Percentiles rank a stretch among this genome's conserved stretches.
Conservation (phyloP, 306 rosid genomes). For the Alnus glutinosa region DNA sequence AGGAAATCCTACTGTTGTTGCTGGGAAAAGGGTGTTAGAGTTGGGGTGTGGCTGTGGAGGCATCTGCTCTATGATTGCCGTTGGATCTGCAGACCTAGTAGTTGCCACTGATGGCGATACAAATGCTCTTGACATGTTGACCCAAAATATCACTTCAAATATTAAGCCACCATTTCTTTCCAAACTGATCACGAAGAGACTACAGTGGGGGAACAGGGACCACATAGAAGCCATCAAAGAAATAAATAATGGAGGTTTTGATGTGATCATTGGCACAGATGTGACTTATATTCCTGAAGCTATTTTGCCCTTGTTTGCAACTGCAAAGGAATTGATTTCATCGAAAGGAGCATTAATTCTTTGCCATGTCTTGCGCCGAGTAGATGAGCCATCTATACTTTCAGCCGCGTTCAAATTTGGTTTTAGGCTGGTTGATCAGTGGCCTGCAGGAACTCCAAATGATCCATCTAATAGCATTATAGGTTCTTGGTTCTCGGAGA, state of each 20-base stretch:
- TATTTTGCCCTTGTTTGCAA: slow-evolving; percentile 72
- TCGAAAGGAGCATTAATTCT: slow-evolving; percentile 50
- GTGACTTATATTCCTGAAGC: slow-evolving; percentile 83
- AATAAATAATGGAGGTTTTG: slow-evolving; percentile 52
- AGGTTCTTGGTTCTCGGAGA: slow-evolving; percentile 57
- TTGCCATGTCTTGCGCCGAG: slow-evolving; percentile 76
- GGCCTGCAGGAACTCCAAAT: slow-evolving; percentile 47
- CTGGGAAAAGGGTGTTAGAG: slow-evolving; percentile 79
- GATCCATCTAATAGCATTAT: slow-evolving; percentile 41
- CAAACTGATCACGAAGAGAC: slow-evolving; percentile 47
- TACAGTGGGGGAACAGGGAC: slow-evolving; percentile 75
- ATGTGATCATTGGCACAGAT: slow-evolving; percentile 83
- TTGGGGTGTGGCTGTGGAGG: slow-evolving; percentile 89
- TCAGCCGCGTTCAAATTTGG: slow-evolving; percentile 61
- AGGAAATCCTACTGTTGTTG: slow-evolving; percentile 66
- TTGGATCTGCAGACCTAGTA: slow-evolving; percentile 55
- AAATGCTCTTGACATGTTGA: slow-evolving; percentile 60
- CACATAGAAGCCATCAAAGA: slow-evolving; percentile 67
- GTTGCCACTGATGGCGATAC: slow-evolving; percentile 87
- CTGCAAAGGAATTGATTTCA: slow-evolving; percentile 68
- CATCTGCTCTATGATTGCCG: slow-evolving; percentile 84
- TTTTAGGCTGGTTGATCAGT: slow-evolving; percentile 66
- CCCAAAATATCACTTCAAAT: slow-evolving; percentile 62
- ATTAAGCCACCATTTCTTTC: slow-evolving; percentile 41
- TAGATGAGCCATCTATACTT: slow-evolving; percentile 74